Evolutionary conservation across 2,329 filamentous ascomycete genomes (phyloP).

Genomic region (Scedosporium minutisporum): DNA sequence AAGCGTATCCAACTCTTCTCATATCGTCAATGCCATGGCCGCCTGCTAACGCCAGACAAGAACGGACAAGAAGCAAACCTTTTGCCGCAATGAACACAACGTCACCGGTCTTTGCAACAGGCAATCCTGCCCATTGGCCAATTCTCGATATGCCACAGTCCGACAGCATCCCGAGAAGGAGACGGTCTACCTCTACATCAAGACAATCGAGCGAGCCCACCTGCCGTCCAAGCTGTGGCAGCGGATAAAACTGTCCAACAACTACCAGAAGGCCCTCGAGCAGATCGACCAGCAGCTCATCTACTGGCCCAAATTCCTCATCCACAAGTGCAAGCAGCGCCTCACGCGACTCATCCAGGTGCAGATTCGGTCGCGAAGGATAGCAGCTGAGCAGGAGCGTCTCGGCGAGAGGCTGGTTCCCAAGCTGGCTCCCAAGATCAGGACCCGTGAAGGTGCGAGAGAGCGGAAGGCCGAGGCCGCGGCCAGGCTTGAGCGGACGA

Average conservation of each 20-base stretch:
- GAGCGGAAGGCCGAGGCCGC: slow-evolving; percentile 70
- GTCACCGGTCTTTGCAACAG: slow-evolving; percentile 74
- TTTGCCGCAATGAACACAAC: slow-evolving; percentile 93
- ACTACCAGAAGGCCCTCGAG: slow-evolving; percentile 81
- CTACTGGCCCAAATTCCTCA: slow-evolving; percentile 90
- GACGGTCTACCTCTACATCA: slow-evolving; percentile 91
- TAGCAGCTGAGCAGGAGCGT: slow-evolving; percentile 82
- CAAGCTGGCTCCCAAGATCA: slow-evolving; percentile 84
- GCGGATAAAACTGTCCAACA: slow-evolving; percentile 76
- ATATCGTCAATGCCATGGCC: background rate
- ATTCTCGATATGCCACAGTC: slow-evolving; percentile 86
- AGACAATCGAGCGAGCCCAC: slow-evolving; percentile 81
- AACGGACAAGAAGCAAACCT: slow-evolving; percentile 78
- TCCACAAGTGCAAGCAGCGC: slow-evolving; percentile 94
- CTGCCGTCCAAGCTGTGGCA: slow-evolving; percentile 92
- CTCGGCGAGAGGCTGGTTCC: slow-evolving; percentile 83
- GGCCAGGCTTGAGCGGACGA: slow-evolving; percentile 90
- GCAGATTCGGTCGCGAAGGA: slow-evolving; percentile 65
- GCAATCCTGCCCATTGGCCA: slow-evolving; percentile 83
- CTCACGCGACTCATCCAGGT: slow-evolving; percentile 89
- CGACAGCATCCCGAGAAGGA: slow-evolving; percentile 73
- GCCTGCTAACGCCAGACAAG: slow-evolving; percentile 32
- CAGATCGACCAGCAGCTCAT: slow-evolving; percentile 79
- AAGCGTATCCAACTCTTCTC: slow-evolving; percentile 11
- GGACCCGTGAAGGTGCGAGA: slow-evolving; percentile 62